Conservation (phyloP, 352 stramenopile genomes). For the Plasmopara viticola region DNA sequence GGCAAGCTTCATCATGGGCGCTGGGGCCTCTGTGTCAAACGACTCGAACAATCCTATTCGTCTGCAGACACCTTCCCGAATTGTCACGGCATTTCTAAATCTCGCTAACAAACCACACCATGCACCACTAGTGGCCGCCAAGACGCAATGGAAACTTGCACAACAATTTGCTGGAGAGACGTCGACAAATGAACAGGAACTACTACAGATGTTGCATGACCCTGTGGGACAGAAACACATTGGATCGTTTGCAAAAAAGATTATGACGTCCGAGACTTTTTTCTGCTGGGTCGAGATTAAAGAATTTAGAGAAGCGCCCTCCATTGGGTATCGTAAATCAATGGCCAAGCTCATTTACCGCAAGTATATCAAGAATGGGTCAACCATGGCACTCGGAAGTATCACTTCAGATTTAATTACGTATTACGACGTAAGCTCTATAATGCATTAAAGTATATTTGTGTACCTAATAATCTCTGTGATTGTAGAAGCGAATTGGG, state of each 20-base stretch:
- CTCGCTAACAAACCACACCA: slow-evolving; percentile 60
- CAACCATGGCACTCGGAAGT: slow-evolving; percentile 65
- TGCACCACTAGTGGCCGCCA: slow-evolving; percentile 61
- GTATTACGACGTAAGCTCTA: slow-evolving; percentile 52
- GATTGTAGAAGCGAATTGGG: slow-evolving; percentile 52
- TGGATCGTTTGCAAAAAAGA: slow-evolving; percentile 74
- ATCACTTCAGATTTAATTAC: slow-evolving; percentile 68
- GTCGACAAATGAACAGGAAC: slow-evolving; percentile 63
- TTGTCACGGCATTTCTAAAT: slow-evolving; percentile 43
- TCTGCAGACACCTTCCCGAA: slow-evolving; percentile 43
- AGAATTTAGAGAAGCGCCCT: slow-evolving; percentile 68
- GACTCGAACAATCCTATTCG: slow-evolving; percentile 11
- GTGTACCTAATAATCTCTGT: too few relatives aligned
- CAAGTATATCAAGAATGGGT: slow-evolving; percentile 77
- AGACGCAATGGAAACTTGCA: slow-evolving; percentile 74
- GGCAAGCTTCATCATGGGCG: slow-evolving; percentile 19
- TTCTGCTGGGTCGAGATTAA: slow-evolving; percentile 86
- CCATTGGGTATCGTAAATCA: slow-evolving; percentile 56
- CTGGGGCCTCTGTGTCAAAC: slow-evolving; percentile 36
- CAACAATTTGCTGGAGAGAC: slow-evolving; percentile 40
- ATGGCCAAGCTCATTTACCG: slow-evolving; percentile 81
- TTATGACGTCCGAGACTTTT: slow-evolving; percentile 76
- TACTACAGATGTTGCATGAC: slow-evolving; percentile 65
- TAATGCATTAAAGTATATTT: background rate
- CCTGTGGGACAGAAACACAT: slow-evolving; percentile 80